These are phyloP conservation scores for Aspergillus texensis DNA, from an alignment of 2,329 filamentous ascomycete species.

Conservation along the genomic window DNA sequence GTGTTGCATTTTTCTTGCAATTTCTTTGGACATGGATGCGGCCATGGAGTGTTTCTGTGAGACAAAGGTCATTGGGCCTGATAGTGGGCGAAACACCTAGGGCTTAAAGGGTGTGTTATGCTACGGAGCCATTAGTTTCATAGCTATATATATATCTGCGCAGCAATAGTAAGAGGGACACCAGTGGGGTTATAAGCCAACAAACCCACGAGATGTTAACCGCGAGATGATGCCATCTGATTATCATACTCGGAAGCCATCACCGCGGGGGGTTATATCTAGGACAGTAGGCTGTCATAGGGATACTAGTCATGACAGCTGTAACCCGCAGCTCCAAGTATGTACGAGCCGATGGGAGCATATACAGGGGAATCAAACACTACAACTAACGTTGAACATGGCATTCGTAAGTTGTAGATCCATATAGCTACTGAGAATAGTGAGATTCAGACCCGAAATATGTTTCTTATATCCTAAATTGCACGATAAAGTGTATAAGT, in stretches of 20 bases:
- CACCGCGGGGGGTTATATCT: fast-evolving
- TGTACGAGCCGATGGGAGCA: not conserved
- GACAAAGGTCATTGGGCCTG: not conserved
- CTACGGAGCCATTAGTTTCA: not conserved
- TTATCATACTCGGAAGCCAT: not conserved
- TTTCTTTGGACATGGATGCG: too few relatives aligned
- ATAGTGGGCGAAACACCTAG: fast-evolving
- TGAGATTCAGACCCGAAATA: not conserved
- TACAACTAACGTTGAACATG: not conserved
- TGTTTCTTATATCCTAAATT: too few relatives aligned
- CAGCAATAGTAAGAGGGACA: too few relatives aligned
- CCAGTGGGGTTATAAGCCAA: not conserved
- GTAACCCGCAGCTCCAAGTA: not conserved
- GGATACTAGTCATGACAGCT: not conserved
- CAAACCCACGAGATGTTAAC: fast-evolving
- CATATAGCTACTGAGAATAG: not conserved
- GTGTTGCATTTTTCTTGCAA: too few relatives aligned
- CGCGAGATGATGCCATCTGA: fast-evolving
- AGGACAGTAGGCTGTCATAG: not conserved
- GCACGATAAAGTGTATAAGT: too few relatives aligned
- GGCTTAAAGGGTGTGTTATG: not conserved
- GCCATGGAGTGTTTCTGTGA: not conserved
- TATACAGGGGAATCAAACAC: not conserved
- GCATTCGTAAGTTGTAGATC: not conserved
- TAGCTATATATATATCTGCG: not conserved